phyloP scores from a whole-genome alignment of 176 grass and related monocot genomes.

The Rhipidocladum racemiflorum region DNA sequence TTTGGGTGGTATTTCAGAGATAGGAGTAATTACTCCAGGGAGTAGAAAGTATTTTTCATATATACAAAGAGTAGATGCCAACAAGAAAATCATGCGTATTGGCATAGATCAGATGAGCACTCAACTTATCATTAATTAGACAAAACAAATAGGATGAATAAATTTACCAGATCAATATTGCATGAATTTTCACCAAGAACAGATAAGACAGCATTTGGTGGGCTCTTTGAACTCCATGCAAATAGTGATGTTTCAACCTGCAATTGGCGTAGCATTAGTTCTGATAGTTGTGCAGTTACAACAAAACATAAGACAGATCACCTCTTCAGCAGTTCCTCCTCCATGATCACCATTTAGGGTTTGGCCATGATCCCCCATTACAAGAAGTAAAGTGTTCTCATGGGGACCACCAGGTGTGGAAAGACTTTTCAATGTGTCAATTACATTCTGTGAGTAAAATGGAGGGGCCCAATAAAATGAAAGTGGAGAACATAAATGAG shows the following conservation, averaged over 20 bases:
- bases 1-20: too few relatives aligned
- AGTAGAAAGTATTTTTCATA: too few relatives aligned
- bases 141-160: slow-evolving; percentile 11
- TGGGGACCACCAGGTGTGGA: slow-evolving; percentile 64
- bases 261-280: slow-evolving; percentile 30
- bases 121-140: slow-evolving; percentile 14
- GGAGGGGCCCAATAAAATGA: neutral
- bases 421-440: slow-evolving; percentile 62
- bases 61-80: neutral
- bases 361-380: slow-evolving; percentile 99
- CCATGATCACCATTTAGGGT: slow-evolving; percentile 98
- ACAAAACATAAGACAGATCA: slow-evolving; percentile 40
- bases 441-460: slow-evolving; percentile 56
- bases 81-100: slow-evolving; percentile 1
- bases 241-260: slow-evolving; percentile 92
- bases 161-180: slow-evolving; percentile 62
- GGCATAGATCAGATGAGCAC: neutral
- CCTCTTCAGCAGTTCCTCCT: slow-evolving; percentile 91
- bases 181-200: slow-evolving; percentile 68
- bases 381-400: slow-evolving; percentile 87
- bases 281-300: slow-evolving; percentile 4
- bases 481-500: neutral
- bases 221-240: slow-evolving; percentile 69
- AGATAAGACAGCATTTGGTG: slow-evolving; percentile 62
- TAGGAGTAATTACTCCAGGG: too few relatives aligned